Conservation (phyloP, 2,329 filamentous ascomycete genomes). For the Lasiodiplodia theobromae region DNA sequence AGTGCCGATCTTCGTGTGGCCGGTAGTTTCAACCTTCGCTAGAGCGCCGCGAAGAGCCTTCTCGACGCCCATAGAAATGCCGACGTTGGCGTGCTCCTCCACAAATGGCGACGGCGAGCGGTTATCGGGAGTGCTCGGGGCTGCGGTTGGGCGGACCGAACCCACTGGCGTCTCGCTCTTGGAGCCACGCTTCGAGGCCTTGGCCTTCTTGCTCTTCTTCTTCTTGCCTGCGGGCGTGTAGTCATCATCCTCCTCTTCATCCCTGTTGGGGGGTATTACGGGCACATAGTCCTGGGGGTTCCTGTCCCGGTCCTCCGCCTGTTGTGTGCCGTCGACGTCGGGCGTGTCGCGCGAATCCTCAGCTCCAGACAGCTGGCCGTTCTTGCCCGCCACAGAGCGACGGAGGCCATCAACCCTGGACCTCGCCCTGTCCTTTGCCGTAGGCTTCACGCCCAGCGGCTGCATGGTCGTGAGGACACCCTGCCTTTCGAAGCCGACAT, state of each 20-base stretch:
- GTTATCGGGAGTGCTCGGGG: slow-evolving; percentile 25
- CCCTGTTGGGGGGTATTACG: slow-evolving; percentile 42
- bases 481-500: slow-evolving; percentile 74
- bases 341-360: slow-evolving; percentile 55
- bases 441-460: slow-evolving; percentile 76
- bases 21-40: slow-evolving; percentile 22
- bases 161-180: slow-evolving; percentile 28
- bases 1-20: slow-evolving; percentile 13
- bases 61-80: slow-evolving; percentile 12
- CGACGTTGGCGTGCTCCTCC: slow-evolving; percentile 2
- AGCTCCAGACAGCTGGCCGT: slow-evolving; percentile 45
- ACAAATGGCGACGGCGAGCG: slow-evolving; percentile 1
- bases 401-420: slow-evolving; percentile 55
- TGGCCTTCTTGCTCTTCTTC: slow-evolving; percentile 36
- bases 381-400: slow-evolving; percentile 51
- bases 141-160: slow-evolving; percentile 11
- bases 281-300: slow-evolving; percentile 43
- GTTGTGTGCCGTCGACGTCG: slow-evolving; percentile 50
- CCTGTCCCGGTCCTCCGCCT: slow-evolving; percentile 27
- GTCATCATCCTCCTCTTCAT: slow-evolving; percentile 57
- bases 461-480: slow-evolving; percentile 86
- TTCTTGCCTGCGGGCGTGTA: slow-evolving; percentile 49
- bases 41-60: slow-evolving; percentile 23
- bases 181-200: slow-evolving; percentile 8
- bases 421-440: slow-evolving; percentile 65